phyloP scores from a whole-genome alignment of 2,329 filamentous ascomycete genomes.

The Dactylonectria estremocensis region DNA sequence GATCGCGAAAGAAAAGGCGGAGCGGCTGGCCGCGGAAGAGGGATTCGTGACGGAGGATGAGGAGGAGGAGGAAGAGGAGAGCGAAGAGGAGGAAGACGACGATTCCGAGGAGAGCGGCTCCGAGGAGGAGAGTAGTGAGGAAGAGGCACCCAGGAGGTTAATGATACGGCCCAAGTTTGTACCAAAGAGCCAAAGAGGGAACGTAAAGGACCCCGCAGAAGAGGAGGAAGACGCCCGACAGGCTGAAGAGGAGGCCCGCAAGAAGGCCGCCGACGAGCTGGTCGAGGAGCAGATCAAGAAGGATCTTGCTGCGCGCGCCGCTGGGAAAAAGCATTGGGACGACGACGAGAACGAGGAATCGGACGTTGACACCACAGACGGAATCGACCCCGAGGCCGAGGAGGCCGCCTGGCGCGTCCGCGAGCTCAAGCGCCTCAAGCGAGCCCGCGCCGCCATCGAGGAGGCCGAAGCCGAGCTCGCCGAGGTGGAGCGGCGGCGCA shows the following conservation, averaged over 20 bases:
- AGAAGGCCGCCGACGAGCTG: constrained; percentile 81
- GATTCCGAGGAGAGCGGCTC: constrained; percentile 59
- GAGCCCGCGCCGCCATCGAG: constrained; percentile 89
- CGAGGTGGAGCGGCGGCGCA: constrained; percentile 89
- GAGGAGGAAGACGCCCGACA: constrained; percentile 54
- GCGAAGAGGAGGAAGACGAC: constrained; percentile 50
- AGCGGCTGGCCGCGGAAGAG: constrained; percentile 69
- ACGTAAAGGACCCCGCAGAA: constrained; percentile 48
- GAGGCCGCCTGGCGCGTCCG: constrained; percentile 94
- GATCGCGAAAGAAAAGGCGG: constrained; percentile 65
- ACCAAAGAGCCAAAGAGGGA: constrained; percentile 69
- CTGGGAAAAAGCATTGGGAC: constrained; percentile 90
- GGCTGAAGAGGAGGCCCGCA: constrained; percentile 74
- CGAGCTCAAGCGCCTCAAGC: constrained; percentile 89
- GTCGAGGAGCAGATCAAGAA: constrained; percentile 92
- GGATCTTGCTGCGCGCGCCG: constrained; percentile 81
- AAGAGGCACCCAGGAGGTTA: constrained; percentile 69
- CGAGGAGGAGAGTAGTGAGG: constrained; percentile 67
- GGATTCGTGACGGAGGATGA: constrained; percentile 75
- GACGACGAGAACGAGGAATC: constrained; percentile 79
- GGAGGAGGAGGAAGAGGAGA: constrained; percentile 61
- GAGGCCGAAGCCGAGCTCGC: constrained; percentile 86
- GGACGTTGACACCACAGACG: constrained; percentile 92
- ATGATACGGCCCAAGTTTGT: constrained; percentile 77
- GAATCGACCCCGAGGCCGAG: constrained; percentile 88